Evolutionary conservation across 805 yeast genomes (phyloP), one percentile per base, ranked within the genome.

Genomic region (Brettanomyces nanus): DNA sequence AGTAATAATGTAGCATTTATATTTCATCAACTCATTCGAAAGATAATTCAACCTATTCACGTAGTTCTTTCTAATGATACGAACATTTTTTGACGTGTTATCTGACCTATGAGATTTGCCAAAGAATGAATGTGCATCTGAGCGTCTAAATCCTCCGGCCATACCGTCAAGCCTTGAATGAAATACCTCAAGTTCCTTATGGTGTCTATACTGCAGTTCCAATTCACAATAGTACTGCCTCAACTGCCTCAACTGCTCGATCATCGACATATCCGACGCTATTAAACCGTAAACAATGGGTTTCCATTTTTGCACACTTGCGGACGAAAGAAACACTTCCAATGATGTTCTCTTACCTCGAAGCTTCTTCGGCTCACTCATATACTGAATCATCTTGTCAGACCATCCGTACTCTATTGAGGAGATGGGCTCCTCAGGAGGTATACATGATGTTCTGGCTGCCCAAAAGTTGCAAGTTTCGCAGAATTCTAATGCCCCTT

Each of bases 401-500:
- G 68, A 66, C 95, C 95, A 86, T 2, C 95, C 95, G 53, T 76
- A 86, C 54, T 87, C 94, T 41, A 79, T 71, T 5, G 90, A 78
- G 2, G 86, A 77, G 23, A 84, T 68, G 44, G 81, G 77, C 39
- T 77, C 80, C 49, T 79, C 83, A 0, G 77, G 68, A 19, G 95
- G 95, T 17, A 85, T 79, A 13, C 87, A 80, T 5, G 95, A 80
- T 27, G 83, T 71, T 46, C 92, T 72, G 2, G 90, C 84, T 2
- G 94, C 85, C 95, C 96, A 87, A 55, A 84, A 87, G 57, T 86
- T 87, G 59, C 92, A 79, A 4, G 90, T 76, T 47, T 80, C 73
- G 14, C 83, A 75, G 57, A 74, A 85, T 51, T 77, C 82, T 31
- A 63, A 60, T 0, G 95, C 92, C 41, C 74, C 73, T 46, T 78